phyloP scores from a whole-genome alignment of 169 alveolate genomes.

The Cryptosporidium felis region DNA sequence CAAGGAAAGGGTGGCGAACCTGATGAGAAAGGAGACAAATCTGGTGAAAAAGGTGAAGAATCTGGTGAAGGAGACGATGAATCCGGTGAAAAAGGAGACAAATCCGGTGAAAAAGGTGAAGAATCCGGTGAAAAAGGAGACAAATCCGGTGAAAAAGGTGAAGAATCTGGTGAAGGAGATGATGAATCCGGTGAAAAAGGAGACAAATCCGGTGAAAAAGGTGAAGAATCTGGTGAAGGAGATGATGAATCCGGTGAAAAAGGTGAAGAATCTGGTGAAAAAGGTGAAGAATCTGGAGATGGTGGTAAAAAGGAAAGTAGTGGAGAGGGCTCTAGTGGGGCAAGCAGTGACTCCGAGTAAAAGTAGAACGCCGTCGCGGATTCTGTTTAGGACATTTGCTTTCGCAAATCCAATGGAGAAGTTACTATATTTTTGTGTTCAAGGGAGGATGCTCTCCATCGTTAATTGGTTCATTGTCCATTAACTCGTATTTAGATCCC shows the following conservation, averaged over 20 bases:
- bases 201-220: neutral
- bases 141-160: neutral
- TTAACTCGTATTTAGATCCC: too few relatives aligned
- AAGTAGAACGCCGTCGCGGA: too few relatives aligned
- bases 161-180: neutral
- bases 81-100: neutral
- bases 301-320: neutral
- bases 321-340: neutral
- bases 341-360: too few relatives aligned
- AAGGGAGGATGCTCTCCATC: too few relatives aligned
- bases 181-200: neutral
- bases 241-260: neutral
- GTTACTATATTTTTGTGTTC: too few relatives aligned
- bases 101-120: neutral
- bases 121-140: neutral
- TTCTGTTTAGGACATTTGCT: too few relatives aligned
- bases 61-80: neutral
- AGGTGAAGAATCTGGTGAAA: neutral
- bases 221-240: neutral
- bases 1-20: neutral
- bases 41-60: neutral
- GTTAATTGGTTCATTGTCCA: too few relatives aligned
- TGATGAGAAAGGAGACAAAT: neutral
- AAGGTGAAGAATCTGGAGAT: neutral
- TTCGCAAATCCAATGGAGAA: too few relatives aligned